phyloP scores from a whole-genome alignment of 2,329 filamentous ascomycete genomes.

The Diaporthe batatas region DNA sequence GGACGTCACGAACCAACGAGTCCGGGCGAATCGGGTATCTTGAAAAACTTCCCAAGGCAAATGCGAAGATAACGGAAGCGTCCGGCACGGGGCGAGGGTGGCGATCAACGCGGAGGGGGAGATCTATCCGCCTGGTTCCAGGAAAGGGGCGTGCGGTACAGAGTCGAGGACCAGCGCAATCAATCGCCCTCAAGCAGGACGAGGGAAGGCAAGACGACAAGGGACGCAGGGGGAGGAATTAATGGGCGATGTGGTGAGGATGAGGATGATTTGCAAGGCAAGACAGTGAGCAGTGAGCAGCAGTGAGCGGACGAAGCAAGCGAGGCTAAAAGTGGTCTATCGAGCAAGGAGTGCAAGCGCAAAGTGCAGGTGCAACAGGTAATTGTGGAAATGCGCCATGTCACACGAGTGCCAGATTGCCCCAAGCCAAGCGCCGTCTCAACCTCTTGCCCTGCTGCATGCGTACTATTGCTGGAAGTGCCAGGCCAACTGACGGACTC shows the following conservation, averaged over 20 bases:
- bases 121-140: conserved; percentile 10
- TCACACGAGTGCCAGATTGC: conserved; percentile 35
- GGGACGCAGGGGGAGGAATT: conserved; percentile 17
- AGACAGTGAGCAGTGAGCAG: neutral
- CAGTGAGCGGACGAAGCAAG: neutral
- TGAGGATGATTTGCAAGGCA: conserved; percentile 27
- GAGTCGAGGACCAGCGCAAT: conserved; percentile 21
- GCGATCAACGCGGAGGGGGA: conserved; percentile 31
- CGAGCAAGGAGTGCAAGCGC: conserved; percentile 25
- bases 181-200: conserved; percentile 1
- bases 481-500: neutral
- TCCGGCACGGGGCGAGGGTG: conserved; percentile 34
- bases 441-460: neutral
- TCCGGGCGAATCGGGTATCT: conserved; percentile 5
- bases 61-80: conserved; percentile 15
- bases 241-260: conserved; percentile 12
- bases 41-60: conserved; percentile 1
- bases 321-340: conserved; percentile 31
- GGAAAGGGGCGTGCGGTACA: conserved; percentile 16
- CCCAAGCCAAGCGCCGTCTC: conserved; percentile 32
- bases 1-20: neutral
- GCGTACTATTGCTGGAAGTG: neutral
- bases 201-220: conserved; percentile 27
- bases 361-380: conserved; percentile 10
- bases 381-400: conserved; percentile 24